A percentile compares a stretch with the other conserved stretches of the same genome.
Conservation (phyloP, 2,329 filamentous ascomycete species). For the Aspergillus sojae region DNA sequence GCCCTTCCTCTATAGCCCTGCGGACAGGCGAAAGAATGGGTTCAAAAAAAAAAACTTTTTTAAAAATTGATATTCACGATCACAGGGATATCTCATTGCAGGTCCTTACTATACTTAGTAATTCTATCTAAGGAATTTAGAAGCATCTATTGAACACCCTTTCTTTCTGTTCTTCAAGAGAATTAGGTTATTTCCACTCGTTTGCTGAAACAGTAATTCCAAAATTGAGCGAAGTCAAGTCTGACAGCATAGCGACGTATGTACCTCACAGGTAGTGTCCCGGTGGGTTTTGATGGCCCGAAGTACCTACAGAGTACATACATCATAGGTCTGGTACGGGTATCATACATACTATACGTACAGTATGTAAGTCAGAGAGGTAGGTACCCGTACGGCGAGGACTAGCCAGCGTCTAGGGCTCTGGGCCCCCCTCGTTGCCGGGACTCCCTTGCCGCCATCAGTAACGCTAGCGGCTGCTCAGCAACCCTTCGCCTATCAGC, state of each 20-base stretch:
- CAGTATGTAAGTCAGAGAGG: slow-evolving; percentile 2
- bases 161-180: background rate
- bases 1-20: background rate
- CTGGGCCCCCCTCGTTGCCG: slow-evolving; percentile 33
- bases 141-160: background rate
- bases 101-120: background rate
- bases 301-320: background rate
- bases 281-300: background rate
- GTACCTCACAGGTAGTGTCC: background rate
- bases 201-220: background rate
- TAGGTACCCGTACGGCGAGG: slow-evolving; percentile 12
- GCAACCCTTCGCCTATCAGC: slow-evolving; percentile 39
- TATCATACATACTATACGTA: slow-evolving; percentile 11
- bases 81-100: background rate
- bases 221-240: background rate
- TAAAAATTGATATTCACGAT: background rate
- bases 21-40: background rate
- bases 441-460: slow-evolving; percentile 42
- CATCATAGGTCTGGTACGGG: background rate
- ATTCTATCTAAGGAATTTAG: too few species aligned
- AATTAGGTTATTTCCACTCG: background rate
- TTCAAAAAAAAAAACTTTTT: background rate
- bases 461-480: slow-evolving; percentile 34
- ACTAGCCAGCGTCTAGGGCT: slow-evolving; percentile 13
- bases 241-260: slow-evolving; percentile 1